phyloP scores from a whole-genome alignment of 1,139 yeast genomes.

The Suhomyces maxii region DNA sequence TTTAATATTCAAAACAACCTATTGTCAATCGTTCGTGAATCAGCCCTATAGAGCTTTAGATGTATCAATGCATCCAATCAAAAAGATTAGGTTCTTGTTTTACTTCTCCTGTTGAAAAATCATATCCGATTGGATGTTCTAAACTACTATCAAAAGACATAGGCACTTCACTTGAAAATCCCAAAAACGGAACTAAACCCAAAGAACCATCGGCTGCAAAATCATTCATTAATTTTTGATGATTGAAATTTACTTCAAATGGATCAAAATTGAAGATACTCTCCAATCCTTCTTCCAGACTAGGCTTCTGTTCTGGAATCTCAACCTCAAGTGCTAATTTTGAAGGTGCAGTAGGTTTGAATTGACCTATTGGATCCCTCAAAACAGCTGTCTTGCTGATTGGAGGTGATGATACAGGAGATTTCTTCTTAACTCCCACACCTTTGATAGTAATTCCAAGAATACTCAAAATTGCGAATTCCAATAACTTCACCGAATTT shows the following conservation, averaged over 20 bases:
- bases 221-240: constrained; percentile 46
- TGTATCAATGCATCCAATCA: not conserved
- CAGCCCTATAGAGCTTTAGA: too few species aligned
- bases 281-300: constrained; percentile 19
- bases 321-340: constrained; percentile 5
- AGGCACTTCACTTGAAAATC: constrained; percentile 19
- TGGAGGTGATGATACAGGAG: constrained; percentile 17
- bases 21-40: too few species aligned
- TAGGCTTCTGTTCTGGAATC: not conserved
- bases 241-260: constrained; percentile 35
- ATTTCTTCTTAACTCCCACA: constrained; percentile 19
- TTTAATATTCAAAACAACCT: not conserved
- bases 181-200: constrained; percentile 60
- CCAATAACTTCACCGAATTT: constrained; percentile 56
- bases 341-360: constrained; percentile 4
- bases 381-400: constrained; percentile 19
- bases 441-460: constrained; percentile 33
- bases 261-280: constrained; percentile 43
- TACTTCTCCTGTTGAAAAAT: not conserved
- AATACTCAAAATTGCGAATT: constrained; percentile 56
- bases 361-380: constrained; percentile 7
- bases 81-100: not conserved
- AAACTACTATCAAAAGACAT: not conserved
- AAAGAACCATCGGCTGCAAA: constrained; percentile 71
- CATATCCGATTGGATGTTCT: not conserved